Evolutionary conservation across 352 stramenopile species (phyloP).

Genomic region (Pythium utonaiense): DNA sequence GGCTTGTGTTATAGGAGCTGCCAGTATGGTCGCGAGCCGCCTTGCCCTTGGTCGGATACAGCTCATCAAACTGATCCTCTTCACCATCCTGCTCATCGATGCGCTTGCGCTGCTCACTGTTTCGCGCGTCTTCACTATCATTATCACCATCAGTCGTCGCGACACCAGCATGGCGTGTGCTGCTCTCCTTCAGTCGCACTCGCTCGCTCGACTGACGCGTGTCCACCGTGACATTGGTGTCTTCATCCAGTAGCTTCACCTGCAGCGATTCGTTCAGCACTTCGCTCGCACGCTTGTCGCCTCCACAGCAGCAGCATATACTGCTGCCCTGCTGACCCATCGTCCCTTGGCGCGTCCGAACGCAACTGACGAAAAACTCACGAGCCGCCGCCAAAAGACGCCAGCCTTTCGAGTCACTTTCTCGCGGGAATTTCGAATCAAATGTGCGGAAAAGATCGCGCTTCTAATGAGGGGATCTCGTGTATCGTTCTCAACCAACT

Average conservation of each 20-base stretch:
- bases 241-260: constrained; percentile 50
- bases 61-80: constrained; percentile 4
- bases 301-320: constrained; percentile 42
- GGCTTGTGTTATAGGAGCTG: constrained; percentile 1
- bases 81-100: constrained; percentile 14
- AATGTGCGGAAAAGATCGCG: constrained; percentile 1
- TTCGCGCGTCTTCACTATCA: constrained; percentile 5
- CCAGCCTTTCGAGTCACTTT: not conserved
- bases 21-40: not conserved
- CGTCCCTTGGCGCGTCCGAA: not conserved
- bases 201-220: constrained; percentile 2
- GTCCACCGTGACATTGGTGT: constrained; percentile 5
- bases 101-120: not conserved
- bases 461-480: not conserved
- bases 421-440: not conserved
- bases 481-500: too few species aligned
- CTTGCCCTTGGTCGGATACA: not conserved
- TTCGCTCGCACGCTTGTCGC: constrained; percentile 29
- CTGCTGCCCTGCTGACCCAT: constrained; percentile 37
- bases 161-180: not conserved
- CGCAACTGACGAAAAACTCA: not conserved
- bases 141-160: constrained; percentile 10
- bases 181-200: constrained; percentile 10
- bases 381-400: not conserved
- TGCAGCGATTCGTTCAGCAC: constrained; percentile 45